Conservation (phyloP, 164 flowering plant genomes). For the Chloranthus sessilifolius region DNA sequence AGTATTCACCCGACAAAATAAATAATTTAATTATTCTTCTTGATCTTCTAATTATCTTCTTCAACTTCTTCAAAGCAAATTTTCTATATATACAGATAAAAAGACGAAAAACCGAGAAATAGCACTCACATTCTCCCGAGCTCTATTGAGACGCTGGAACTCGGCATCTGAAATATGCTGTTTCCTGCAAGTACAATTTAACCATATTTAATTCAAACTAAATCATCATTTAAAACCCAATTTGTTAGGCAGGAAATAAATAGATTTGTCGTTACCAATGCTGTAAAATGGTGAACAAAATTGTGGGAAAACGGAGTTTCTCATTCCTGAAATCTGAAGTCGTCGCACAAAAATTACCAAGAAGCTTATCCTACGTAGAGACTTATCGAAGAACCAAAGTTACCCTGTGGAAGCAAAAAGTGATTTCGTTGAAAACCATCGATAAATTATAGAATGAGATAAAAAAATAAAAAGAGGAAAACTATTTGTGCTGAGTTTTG, state of each 20-base stretch:
- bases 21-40: too few relatives aligned
- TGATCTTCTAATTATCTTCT: too few relatives aligned
- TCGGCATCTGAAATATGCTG: conserved; percentile 24
- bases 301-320: conserved; percentile 18
- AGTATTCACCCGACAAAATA: too few relatives aligned
- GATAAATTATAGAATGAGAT: too few relatives aligned
- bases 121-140: conserved; percentile 19
- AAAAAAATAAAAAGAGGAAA: too few relatives aligned
- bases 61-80: background rate
- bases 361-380: too few relatives aligned
- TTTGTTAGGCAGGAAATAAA: too few relatives aligned
- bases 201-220: background rate
- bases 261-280: conserved; percentile 15
- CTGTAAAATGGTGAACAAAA: conserved; percentile 21
- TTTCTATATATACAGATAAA: background rate
- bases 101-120: background rate
- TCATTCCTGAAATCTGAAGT: conserved; percentile 4
- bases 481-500: too few relatives aligned
- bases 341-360: background rate
- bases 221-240: background rate
- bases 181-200: conserved; percentile 23
- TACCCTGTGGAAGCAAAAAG: too few relatives aligned
- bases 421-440: too few relatives aligned
- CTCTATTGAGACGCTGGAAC: conserved; percentile 15
- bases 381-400: too few relatives aligned